A percentile compares a stretch with the other conserved stretches of the same genome.
Evolutionary conservation across 805 yeast genomes (phyloP).

Genomic region (Sugiyamaella smithiae): DNA sequence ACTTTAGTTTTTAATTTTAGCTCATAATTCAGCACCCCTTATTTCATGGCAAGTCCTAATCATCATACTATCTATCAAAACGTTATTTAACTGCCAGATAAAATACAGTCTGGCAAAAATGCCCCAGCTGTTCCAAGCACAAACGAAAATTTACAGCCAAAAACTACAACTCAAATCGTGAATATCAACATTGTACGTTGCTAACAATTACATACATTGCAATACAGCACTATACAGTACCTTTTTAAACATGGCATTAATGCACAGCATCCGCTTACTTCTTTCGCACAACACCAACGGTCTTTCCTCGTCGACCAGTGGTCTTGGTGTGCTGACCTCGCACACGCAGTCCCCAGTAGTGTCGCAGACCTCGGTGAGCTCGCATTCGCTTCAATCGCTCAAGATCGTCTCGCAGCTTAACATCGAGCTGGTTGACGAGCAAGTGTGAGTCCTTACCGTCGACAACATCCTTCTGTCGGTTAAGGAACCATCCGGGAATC

Average conservation of each 20-base stretch:
- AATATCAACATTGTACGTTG: constrained; percentile 1
- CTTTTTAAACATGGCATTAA: constrained; percentile 2
- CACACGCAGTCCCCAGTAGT: constrained; percentile 99
- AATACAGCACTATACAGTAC: background rate
- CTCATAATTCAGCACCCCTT: too few species aligned
- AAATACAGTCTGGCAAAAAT: too few species aligned
- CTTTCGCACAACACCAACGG: constrained; percentile 47
- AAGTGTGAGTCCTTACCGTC: constrained; percentile 99
- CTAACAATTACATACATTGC: constrained; percentile 1
- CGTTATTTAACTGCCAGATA: too few species aligned
- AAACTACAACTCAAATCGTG: too few species aligned
- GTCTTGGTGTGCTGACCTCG: constrained; percentile 99
- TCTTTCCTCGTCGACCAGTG: constrained; percentile 93
- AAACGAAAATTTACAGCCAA: too few species aligned
- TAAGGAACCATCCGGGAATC: constrained; percentile 99
- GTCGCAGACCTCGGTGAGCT: constrained; percentile 99
- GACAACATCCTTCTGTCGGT: constrained; percentile 97
- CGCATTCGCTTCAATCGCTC: constrained; percentile 99
- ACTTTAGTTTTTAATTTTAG: too few species aligned
- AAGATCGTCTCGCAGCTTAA: constrained; percentile 99
- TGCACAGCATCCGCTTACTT: constrained; percentile 25
- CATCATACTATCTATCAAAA: too few species aligned
- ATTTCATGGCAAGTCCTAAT: too few species aligned
- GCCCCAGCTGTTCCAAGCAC: too few species aligned
- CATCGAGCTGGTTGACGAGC: constrained; percentile 98